A percentile compares a stretch with the other conserved stretches of the same genome.
These are phyloP conservation scores for Euryodendron excelsum DNA, from an alignment of 148 eudicot genomes.

Conservation along the genomic window DNA sequence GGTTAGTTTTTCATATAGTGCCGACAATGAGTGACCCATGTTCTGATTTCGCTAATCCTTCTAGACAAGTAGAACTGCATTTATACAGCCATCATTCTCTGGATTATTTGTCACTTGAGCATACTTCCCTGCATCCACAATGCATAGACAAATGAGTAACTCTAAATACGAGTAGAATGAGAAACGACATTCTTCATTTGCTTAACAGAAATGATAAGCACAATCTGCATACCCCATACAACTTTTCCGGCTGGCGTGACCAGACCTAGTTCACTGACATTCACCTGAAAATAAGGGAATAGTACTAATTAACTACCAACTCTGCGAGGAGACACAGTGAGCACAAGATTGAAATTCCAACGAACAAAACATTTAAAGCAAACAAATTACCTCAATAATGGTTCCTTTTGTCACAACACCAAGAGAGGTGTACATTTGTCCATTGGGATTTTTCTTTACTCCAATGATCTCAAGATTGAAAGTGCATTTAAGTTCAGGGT, in stretches of 20 bases:
- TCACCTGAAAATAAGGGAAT: conserved; percentile 46
- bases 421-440: conserved; percentile 89
- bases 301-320: not conserved
- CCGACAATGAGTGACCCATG: not conserved
- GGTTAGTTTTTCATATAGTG: too few species aligned
- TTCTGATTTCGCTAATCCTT: not conserved
- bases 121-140: conserved; percentile 97
- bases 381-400: conserved; percentile 71
- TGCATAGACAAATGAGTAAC: not conserved
- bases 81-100: conserved; percentile 97
- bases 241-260: conserved; percentile 99
- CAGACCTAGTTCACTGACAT: conserved; percentile 91
- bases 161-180: not conserved
- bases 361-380: not conserved
- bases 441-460: conserved; percentile 94
- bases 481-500: conserved; percentile 94
- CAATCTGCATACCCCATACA: conserved; percentile 88
- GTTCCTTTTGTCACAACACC: conserved; percentile 96
- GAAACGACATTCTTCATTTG: not conserved
- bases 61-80: conserved; percentile 80
- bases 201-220: not conserved
- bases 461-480: conserved; percentile 98
- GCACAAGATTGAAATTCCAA: not conserved
- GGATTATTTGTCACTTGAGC: conserved; percentile 98
- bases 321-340: not conserved